These are phyloP conservation scores for Coemansia asiatica DNA, from an alignment of 192 early-diverging fungal genomes.

Conservation along the genomic window DNA sequence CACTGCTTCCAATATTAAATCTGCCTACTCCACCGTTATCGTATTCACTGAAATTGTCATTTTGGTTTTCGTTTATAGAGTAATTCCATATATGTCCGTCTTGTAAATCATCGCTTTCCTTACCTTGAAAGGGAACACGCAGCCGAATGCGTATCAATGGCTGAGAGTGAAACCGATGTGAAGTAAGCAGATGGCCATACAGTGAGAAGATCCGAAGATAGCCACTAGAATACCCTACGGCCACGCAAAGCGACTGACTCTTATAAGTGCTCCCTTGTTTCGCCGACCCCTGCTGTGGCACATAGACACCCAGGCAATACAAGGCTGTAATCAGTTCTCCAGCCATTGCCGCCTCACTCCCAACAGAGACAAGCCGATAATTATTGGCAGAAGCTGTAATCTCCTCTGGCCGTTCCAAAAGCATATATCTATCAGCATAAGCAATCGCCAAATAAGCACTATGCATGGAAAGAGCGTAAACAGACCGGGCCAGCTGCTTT, in stretches of 20 bases:
- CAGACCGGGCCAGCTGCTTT: constrained; percentile 4
- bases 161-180: constrained; percentile 40
- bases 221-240: constrained; percentile 47
- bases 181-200: constrained; percentile 37
- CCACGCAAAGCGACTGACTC: constrained; percentile 29
- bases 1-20: not conserved
- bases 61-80: no score
- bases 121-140: constrained; percentile 32
- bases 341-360: constrained; percentile 25
- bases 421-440: constrained; percentile 31
- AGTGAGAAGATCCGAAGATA: constrained; percentile 41
- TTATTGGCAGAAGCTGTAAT: not conserved
- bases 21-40: not conserved
- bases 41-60: no score
- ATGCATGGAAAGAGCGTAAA: constrained; percentile 29
- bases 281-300: not conserved
- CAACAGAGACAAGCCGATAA: constrained; percentile 38
- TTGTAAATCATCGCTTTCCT: no score
- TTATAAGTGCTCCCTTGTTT: not conserved
- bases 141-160: constrained; percentile 31
- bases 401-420: constrained; percentile 22
- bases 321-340: constrained; percentile 37
- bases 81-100: no score
- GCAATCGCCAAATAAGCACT: constrained; percentile 30
- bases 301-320: constrained; percentile 40